Evolutionary conservation across 2,329 filamentous ascomycete genomes (phyloP).

Genomic region (Nothophoma quercina): DNA sequence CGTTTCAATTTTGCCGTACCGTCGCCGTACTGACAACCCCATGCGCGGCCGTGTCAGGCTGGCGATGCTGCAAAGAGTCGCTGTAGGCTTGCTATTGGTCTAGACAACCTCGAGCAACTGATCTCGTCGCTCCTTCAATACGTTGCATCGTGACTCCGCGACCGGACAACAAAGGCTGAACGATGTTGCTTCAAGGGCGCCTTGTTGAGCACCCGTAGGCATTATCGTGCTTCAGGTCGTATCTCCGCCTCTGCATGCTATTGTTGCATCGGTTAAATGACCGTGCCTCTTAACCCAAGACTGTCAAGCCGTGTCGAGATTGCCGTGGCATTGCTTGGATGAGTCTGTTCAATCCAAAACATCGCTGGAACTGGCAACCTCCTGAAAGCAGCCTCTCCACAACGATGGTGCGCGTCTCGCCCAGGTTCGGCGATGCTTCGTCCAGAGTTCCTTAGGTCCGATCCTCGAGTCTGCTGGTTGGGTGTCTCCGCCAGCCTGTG

Average conservation of each 20-base stretch:
- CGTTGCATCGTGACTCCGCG: background rate
- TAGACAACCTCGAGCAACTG: background rate
- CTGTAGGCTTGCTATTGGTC: background rate
- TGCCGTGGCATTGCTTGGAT: constrained; percentile 22
- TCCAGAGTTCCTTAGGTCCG: constrained; percentile 9
- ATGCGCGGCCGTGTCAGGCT: constrained; percentile 8
- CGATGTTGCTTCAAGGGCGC: background rate
- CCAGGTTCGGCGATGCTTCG: constrained; percentile 7
- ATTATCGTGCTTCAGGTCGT: background rate
- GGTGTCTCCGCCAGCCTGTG: constrained; percentile 7
- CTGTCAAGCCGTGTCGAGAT: constrained; percentile 15
- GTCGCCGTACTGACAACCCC: constrained; percentile 12
- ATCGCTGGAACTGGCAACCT: background rate
- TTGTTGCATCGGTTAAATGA: constrained; percentile 11
- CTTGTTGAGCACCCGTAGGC: background rate
- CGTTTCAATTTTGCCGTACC: constrained; percentile 22
- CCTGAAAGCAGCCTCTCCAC: background rate
- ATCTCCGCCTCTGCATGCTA: constrained; percentile 1
- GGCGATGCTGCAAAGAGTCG: background rate
- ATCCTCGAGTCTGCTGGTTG: background rate
- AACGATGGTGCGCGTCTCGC: background rate
- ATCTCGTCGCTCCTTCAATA: background rate
- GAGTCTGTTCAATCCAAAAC: constrained; percentile 2
- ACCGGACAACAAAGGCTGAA: background rate
- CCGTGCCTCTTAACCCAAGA: constrained; percentile 6